phyloP scores from a whole-genome alignment of 2,329 filamentous ascomycete genomes.

The Alternaria sp. region DNA sequence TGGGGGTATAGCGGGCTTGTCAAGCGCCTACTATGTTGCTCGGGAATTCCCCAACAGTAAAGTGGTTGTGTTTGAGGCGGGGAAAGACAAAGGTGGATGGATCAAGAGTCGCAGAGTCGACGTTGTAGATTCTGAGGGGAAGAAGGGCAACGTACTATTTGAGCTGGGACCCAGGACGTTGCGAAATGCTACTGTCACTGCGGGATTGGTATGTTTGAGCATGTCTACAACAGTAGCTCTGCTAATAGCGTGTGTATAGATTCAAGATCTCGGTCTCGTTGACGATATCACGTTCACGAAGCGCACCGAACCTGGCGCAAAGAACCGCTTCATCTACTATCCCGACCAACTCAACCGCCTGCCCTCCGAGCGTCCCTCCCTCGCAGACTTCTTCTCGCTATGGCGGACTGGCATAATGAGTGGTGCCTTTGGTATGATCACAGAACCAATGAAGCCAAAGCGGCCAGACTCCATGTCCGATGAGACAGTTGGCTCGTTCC shows the following conservation, averaged over 20 bases:
- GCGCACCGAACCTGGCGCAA: constrained; percentile 60
- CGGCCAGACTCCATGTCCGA: constrained; percentile 59
- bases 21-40: constrained; percentile 73
- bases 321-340: constrained; percentile 85
- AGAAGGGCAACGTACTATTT: constrained; percentile 67
- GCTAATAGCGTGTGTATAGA: constrained; percentile 52
- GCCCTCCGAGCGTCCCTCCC: constrained; percentile 25
- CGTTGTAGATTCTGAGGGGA: constrained; percentile 62
- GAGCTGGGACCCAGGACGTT: constrained; percentile 86
- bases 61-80: constrained; percentile 83
- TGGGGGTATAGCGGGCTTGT: constrained; percentile 61
- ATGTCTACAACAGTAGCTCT: not conserved
- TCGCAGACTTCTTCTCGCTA: constrained; percentile 43
- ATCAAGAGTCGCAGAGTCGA: constrained; percentile 71
- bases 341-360: constrained; percentile 76
- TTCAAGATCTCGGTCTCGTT: constrained; percentile 64
- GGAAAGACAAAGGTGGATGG: constrained; percentile 80
- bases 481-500: constrained; percentile 75
- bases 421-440: constrained; percentile 51
- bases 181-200: constrained; percentile 72
- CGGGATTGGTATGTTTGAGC: constrained; percentile 68
- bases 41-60: constrained; percentile 71
- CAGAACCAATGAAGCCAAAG: constrained; percentile 48
- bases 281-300: constrained; percentile 65
- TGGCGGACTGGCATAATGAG: constrained; percentile 66